Base-by-base conservation (phyloP, 2,329 filamentous ascomycete genomes). In the Aspergillus bombycis region DNA sequence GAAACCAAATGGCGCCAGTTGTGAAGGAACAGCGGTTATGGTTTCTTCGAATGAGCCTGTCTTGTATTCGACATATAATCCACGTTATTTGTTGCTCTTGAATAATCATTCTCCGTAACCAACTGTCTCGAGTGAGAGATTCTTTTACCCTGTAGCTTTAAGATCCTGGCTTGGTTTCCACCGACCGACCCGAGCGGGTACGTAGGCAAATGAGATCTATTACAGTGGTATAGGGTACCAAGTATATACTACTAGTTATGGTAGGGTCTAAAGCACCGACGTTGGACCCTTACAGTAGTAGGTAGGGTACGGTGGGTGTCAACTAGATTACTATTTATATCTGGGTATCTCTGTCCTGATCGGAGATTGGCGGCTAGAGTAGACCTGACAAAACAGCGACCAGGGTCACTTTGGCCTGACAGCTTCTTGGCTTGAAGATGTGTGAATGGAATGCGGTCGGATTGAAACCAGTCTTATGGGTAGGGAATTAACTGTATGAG, bases 21-120 rank as follows among this genome's bases (percentile, higher is more conserved):
- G n/a, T 30, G 16, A 36, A 26, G 10, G 48, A 30, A 38, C 16
- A 52, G 19, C 48, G 28, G 48, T n/a, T 32, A 16, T n/a, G 48
- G 19, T 32, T 21, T 26, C 45, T 52, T 50, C 23, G 41, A 59
- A 50, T 46, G 57, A 23, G 21, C 52, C 36, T 55, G 58, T 45
- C 58, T 48, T 45, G 58, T 60, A 54, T 43, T 60, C 52, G 23
- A 53, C 58, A 60, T 60, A 60, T 54, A 54, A 60, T 60, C 19
- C 28, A 45, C 55, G 23, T 43, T 41, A 55, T 38, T 55, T n/a
- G 21, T 3, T 32, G n/a, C 3, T 23, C n/a, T 14, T 14, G 30
- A 5, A 19, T 21, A n/a, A 12, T 36, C 2, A 3, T 34, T 34
- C 30, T 28, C 46, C 10, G 46, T 50, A 50, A 6, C 11, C 43